Base-by-base conservation (phyloP, 805 yeast species). In the Yarrowia alimentaria region DNA sequence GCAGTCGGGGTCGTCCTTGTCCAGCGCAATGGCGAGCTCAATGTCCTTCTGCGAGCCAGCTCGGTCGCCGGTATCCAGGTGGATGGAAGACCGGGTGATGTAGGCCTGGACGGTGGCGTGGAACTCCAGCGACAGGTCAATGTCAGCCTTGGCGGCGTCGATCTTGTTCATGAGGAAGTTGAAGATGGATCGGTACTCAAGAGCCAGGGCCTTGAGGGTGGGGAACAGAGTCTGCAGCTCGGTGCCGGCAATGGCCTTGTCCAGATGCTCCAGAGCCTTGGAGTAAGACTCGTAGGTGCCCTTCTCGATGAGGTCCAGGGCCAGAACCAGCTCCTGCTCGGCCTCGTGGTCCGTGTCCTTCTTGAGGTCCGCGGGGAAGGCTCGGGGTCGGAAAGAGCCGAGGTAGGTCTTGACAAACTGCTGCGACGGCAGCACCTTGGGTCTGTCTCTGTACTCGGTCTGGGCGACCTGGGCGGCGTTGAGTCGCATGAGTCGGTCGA, bases 401-500 rank as follows among this genome's bases (percentile, higher is more conserved):
- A 90, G 82, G 75, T 89, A 90, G 1, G 97, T 82, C 43, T 86
- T 78, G 62, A 88, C 73, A 52, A 94, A 83, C 30, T 38, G 53
- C 45, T 90, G 80, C 12, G 95, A 83, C 38, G 96, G 95, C 61
- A 89, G 75, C 55, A 74, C 76, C 56, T 73, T 73, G 54, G 71
- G 71, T 49, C 75, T 69, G 54, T 71, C 68, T 54, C 75, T 70
- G 58, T 80, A 71, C 60, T 79, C 75, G 56, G 75, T 80, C 62
- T 79, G 80, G 54, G 85, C 83, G 37, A 84, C 72, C 67, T 76
- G 78, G 64, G 77, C 78, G n/a, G 96, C 82, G 65, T 81, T 88
- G 62, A 81, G 79, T 65, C 79, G 80, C 73, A 91, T 77, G 45
- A 86, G 88, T 66, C 95, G 81, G 72, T 93, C 98, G 62, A 93